Conservation (phyloP, 2,329 filamentous ascomycete species). For the Diplodia intermedia region DNA sequence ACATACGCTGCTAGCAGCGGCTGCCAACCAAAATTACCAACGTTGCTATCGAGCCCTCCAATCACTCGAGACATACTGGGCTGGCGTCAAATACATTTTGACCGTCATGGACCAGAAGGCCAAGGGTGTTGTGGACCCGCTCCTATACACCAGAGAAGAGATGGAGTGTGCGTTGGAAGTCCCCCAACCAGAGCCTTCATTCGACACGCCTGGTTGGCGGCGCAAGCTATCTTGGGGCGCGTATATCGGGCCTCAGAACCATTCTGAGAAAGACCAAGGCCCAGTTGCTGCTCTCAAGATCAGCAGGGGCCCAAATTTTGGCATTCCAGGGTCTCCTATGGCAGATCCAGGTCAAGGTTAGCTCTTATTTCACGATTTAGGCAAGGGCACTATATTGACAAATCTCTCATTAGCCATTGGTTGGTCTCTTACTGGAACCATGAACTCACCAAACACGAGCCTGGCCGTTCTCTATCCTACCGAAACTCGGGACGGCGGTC, state of each 20-base stretch:
- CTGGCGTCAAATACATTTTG: conserved; percentile 83
- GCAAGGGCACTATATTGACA: conserved; percentile 37
- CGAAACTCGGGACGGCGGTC: conserved; percentile 40
- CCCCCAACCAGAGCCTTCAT: conserved; percentile 57
- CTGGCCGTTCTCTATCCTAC: conserved; percentile 80
- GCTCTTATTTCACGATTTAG: conserved; percentile 3
- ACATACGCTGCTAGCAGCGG: conserved; percentile 78
- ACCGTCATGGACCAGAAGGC: conserved; percentile 87
- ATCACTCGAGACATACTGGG: conserved; percentile 84
- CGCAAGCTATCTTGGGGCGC: conserved; percentile 55
- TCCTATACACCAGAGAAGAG: conserved; percentile 72
- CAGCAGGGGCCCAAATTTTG: conserved; percentile 39
- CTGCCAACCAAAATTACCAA: conserved; percentile 86
- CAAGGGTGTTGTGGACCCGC: conserved; percentile 81
- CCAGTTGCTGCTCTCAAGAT: conserved; percentile 44
- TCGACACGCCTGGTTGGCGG: conserved; percentile 61
- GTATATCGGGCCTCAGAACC: conserved; percentile 37
- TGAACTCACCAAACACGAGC: conserved; percentile 83
- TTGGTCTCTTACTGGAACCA: conserved; percentile 87
- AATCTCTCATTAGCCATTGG: conserved; percentile 65
- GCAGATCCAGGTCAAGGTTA: conserved; percentile 60
- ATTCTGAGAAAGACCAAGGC: conserved; percentile 37
- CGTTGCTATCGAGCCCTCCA: conserved; percentile 84
- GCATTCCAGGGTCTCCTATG: conserved; percentile 54
- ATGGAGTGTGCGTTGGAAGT: conserved; percentile 73